Evolutionary conservation across 305 asterid genomes (phyloP).

Genomic region (Solanum hybrid): DNA sequence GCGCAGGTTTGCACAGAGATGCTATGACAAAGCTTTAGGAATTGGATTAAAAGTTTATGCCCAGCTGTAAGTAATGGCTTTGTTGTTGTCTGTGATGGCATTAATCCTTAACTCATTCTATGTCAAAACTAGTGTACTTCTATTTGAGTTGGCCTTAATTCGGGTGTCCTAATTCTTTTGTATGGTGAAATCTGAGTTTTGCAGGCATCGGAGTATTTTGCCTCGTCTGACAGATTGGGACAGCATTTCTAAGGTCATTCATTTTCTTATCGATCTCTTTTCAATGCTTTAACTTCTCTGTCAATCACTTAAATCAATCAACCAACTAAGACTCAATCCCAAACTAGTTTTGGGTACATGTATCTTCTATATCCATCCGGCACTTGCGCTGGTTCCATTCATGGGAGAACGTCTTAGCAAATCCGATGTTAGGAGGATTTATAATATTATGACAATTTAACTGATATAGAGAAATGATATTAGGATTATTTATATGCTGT

Average conservation of each 20-base stretch:
- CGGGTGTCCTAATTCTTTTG: slow-evolving; percentile 8
- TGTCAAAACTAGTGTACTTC: background rate
- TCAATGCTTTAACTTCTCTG: background rate
- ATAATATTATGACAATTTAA: background rate
- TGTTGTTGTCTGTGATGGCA: background rate
- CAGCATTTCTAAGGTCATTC: slow-evolving; percentile 62
- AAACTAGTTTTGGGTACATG: background rate
- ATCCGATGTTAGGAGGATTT: background rate
- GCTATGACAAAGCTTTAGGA: slow-evolving; percentile 5
- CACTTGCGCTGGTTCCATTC: background rate
- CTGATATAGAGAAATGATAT: background rate
- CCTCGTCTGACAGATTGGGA: slow-evolving; percentile 91
- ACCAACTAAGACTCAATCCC: background rate
- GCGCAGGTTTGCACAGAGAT: slow-evolving; percentile 51
- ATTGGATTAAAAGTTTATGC: slow-evolving; percentile 67
- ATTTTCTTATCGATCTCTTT: slow-evolving; percentile 4
- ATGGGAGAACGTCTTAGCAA: background rate
- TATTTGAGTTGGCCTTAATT: background rate
- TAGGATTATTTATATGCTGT: background rate
- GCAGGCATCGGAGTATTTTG: slow-evolving; percentile 63
- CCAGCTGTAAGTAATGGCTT: slow-evolving; percentile 34
- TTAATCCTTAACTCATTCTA: background rate
- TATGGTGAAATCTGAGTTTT: slow-evolving; percentile 12
- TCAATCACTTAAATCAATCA: background rate
- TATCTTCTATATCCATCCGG: background rate